Percentiles rank a stretch among this genome's conserved stretches.
These are phyloP conservation scores for Calendula officinalis DNA, from an alignment of 129 eudicot genomes.

Conservation along the genomic window DNA sequence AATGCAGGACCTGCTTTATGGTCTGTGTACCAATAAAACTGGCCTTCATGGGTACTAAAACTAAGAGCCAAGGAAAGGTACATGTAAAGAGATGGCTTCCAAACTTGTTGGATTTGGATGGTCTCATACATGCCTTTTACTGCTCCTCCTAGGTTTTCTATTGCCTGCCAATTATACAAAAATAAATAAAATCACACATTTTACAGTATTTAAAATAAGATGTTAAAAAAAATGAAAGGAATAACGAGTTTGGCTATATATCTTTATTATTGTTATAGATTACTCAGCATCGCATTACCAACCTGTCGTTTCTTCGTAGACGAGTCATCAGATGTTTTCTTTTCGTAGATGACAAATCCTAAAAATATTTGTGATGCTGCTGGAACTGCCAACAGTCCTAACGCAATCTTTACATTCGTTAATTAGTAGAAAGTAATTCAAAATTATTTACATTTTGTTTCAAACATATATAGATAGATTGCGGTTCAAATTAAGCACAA, in stretches of 20 bases:
- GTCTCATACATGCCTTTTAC: conserved; percentile 48
- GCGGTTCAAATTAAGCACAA: too few relatives aligned
- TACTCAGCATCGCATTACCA: background rate
- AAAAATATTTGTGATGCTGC: conserved; percentile 42
- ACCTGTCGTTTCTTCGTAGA: conserved; percentile 34
- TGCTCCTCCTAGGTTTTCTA: conserved; percentile 42
- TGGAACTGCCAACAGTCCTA: conserved; percentile 48
- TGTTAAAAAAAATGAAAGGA: too few relatives aligned
- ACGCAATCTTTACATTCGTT: conserved; percentile 34
- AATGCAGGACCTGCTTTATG: conserved; percentile 62
- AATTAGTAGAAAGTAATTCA: too few relatives aligned
- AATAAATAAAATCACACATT: background rate
- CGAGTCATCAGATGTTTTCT: conserved; percentile 26
- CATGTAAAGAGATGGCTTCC: conserved; percentile 68
- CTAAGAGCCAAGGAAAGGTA: conserved; percentile 53
- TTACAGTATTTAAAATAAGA: too few relatives aligned
- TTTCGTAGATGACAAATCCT: conserved; percentile 50
- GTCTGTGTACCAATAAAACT: conserved; percentile 65
- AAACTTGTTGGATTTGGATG: conserved; percentile 48
- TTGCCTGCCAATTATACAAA: conserved; percentile 24
- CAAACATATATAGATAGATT: too few relatives aligned
- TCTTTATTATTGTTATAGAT: too few relatives aligned
- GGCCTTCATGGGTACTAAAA: conserved; percentile 61
- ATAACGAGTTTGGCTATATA: too few relatives aligned
- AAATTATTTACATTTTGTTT: too few relatives aligned